phyloP scores from a whole-genome alignment of 1,139 yeast genomes.

The Kurtzmaniella quercitrusa region DNA sequence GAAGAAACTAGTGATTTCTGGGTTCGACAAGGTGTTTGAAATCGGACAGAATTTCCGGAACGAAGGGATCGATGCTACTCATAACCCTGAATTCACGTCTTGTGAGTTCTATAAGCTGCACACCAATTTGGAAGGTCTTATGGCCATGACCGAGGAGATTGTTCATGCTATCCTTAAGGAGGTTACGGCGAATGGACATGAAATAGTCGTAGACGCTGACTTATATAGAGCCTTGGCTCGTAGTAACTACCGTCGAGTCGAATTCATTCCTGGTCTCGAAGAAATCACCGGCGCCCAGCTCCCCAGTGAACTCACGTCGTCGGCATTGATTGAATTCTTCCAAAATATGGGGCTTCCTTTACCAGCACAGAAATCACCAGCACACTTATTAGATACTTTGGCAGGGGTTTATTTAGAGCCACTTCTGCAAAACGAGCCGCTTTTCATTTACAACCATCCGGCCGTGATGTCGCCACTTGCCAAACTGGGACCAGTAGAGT shows the following conservation, averaged over 20 bases:
- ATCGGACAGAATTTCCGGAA: conserved; percentile 83
- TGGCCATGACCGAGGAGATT: conserved; percentile 58
- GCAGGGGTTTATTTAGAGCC: conserved; percentile 67
- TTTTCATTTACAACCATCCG: conserved; percentile 82
- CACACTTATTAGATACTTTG: conserved; percentile 61
- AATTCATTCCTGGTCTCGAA: conserved; percentile 58
- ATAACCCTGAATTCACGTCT: conserved; percentile 91
- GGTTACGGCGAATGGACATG: conserved; percentile 8
- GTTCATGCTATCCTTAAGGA: conserved; percentile 29
- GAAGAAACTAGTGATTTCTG: conserved; percentile 74
- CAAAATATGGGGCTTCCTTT: conserved; percentile 20
- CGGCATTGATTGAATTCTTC: conserved; percentile 36
- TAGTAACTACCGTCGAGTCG: conserved; percentile 35
- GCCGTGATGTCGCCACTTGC: conserved; percentile 83
- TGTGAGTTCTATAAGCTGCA: conserved; percentile 91
- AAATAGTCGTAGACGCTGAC: not conserved
- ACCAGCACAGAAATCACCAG: conserved; percentile 47
- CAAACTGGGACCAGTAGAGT: conserved; percentile 44
- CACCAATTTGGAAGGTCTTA: conserved; percentile 64
- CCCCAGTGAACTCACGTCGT: conserved; percentile 36
- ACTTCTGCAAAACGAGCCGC: conserved; percentile 48
- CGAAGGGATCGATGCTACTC: conserved; percentile 90
- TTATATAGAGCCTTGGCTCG: conserved; percentile 10
- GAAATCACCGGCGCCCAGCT: conserved; percentile 36
- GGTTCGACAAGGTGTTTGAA: conserved; percentile 83